Conservation (phyloP, 2,329 filamentous ascomycete species). For the Furcasterigmium sp. region DNA sequence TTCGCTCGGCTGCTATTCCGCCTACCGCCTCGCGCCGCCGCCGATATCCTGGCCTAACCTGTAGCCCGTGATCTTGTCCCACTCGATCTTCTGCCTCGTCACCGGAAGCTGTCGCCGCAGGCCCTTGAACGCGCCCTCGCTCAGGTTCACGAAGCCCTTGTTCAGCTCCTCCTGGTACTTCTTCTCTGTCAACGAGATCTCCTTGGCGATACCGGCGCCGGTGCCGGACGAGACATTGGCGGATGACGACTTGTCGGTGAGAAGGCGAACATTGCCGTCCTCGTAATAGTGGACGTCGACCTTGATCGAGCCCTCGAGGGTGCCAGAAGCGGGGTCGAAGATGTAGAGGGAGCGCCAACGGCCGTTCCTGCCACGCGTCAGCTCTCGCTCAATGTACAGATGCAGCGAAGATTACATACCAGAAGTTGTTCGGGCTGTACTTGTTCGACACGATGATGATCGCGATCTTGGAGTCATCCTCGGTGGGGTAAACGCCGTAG, state of each 20-base stretch:
- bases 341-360: conserved; percentile 90
- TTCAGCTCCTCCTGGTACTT: conserved; percentile 97
- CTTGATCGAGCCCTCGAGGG: conserved; percentile 74
- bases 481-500: conserved; percentile 76
- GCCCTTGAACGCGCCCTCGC: conserved; percentile 92
- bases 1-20: background rate
- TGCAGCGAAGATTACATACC: conserved; percentile 46
- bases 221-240: conserved; percentile 56
- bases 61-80: conserved; percentile 97
- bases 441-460: conserved; percentile 89
- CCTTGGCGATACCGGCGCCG: conserved; percentile 66
- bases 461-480: conserved; percentile 70
- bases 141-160: conserved; percentile 78
- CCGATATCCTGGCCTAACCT: conserved; percentile 76
- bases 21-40: conserved; percentile 52
- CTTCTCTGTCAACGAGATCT: conserved; percentile 76
- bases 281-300: conserved; percentile 99
- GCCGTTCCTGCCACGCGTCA: conserved; percentile 64
- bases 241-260: conserved; percentile 75
- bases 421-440: conserved; percentile 97
- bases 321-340: conserved; percentile 62
- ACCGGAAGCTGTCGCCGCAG: conserved; percentile 89
- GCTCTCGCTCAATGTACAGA: background rate
- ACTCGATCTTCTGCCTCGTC: conserved; percentile 97
- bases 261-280: conserved; percentile 91